These are phyloP conservation scores for Apiospora saccharicola DNA, from an alignment of 2,329 filamentous ascomycete genomes.

Conservation along the genomic window DNA sequence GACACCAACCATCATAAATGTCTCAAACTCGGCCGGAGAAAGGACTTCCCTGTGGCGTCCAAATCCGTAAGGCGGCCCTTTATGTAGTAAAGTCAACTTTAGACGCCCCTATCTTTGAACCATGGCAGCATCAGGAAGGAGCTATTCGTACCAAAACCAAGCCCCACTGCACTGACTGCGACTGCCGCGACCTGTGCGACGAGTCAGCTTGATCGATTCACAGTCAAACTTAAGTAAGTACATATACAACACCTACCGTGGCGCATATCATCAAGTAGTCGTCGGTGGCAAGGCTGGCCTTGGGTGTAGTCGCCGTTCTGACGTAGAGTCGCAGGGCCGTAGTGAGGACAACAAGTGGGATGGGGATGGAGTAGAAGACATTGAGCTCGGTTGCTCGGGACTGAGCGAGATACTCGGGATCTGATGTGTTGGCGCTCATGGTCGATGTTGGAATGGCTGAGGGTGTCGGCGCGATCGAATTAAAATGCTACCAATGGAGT, in stretches of 20 bases:
- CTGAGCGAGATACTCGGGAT: constrained; percentile 35
- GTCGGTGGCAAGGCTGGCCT: constrained; percentile 33
- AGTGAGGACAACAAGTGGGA: constrained; percentile 37
- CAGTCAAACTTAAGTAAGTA: not conserved
- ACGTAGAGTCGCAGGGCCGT: constrained; percentile 35
- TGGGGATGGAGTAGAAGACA: constrained; percentile 36
- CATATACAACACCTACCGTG: constrained; percentile 35
- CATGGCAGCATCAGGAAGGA: no score
- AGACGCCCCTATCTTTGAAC: not conserved
- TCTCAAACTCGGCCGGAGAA: constrained; percentile 27
- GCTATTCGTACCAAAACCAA: constrained; percentile 33
- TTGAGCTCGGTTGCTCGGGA: constrained; percentile 32
- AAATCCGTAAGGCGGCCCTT: constrained; percentile 36
- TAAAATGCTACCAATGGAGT: not conserved
- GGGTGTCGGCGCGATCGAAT: no score
- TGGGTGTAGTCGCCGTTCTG: constrained; percentile 32
- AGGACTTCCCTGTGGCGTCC: constrained; percentile 37
- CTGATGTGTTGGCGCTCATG: not conserved
- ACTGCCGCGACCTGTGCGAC: constrained; percentile 31
- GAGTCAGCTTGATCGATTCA: not conserved
- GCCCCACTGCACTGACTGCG: constrained; percentile 35
- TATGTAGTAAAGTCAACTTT: not conserved
- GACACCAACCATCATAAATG: constrained; percentile 34
- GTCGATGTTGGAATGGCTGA: not conserved
- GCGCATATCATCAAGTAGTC: constrained; percentile 40